These are phyloP conservation scores for Urochloa ruziziensis DNA, from an alignment of 176 grass and related monocot species.

Conservation along the genomic window DNA sequence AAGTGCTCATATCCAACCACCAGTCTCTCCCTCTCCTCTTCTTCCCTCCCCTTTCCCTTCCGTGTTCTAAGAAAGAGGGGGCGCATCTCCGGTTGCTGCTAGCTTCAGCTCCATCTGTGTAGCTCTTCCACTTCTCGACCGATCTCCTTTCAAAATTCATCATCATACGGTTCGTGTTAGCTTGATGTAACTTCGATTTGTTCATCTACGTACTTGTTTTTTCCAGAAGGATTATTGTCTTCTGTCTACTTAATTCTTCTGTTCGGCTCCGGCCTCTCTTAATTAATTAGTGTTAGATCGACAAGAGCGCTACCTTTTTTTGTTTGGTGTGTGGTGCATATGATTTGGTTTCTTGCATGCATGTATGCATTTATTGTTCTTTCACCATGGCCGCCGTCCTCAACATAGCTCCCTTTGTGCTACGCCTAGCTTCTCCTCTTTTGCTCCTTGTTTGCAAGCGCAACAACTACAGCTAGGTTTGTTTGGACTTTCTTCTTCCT, in stretches of 20 bases:
- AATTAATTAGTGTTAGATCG: background rate
- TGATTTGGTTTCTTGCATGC: background rate
- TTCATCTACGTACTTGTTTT: background rate
- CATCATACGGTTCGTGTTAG: background rate
- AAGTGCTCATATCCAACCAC: constrained; percentile 28
- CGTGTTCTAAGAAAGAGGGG: background rate
- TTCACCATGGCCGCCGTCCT: background rate
- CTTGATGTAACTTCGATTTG: background rate
- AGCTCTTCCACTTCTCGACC: too few species aligned
- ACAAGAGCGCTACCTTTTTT: background rate
- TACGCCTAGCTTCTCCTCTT: background rate
- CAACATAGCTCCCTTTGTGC: background rate
- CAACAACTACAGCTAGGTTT: constrained; percentile 4
- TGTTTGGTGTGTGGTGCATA: background rate
- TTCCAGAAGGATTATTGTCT: background rate
- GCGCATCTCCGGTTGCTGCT: constrained; percentile 4
- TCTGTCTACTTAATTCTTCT: background rate
- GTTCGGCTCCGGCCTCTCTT: background rate
- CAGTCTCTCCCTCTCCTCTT: background rate
- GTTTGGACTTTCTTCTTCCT: constrained; percentile 9
- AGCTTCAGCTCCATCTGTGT: background rate
- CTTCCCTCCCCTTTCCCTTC: background rate
- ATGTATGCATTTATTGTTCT: background rate
- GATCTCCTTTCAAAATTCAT: background rate
- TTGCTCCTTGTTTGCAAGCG: constrained; percentile 28